Evolutionary conservation across 2,329 filamentous ascomycete species (phyloP).

Genomic region (Talaromyces sp.): DNA sequence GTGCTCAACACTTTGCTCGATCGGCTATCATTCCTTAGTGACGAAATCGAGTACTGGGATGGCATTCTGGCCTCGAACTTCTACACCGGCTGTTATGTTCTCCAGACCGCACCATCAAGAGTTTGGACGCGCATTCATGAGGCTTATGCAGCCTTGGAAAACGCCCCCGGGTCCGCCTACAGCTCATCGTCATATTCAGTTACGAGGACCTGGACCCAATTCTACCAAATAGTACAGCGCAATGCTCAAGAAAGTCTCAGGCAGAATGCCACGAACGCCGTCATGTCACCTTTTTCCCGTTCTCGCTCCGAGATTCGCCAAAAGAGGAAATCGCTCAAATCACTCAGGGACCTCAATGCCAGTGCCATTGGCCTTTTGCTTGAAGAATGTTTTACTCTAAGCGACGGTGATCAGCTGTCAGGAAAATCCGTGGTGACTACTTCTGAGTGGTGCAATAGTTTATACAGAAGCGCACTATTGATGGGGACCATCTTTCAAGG

Average conservation of each 20-base stretch:
- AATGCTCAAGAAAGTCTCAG: conserved; percentile 2
- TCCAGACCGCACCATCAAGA: conserved; percentile 6
- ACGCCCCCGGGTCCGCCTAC: not conserved
- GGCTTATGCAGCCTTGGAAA: not conserved
- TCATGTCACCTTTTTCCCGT: conserved; percentile 7
- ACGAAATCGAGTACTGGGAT: conserved; percentile 11
- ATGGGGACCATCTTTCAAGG: conserved; percentile 5
- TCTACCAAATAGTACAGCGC: conserved; percentile 8
- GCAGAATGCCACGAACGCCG: conserved; percentile 1
- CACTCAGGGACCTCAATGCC: conserved; percentile 4
- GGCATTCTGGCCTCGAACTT: conserved; percentile 5
- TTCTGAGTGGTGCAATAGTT: conserved; percentile 1
- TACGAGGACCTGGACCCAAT: conserved; percentile 2
- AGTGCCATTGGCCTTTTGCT: conserved; percentile 10
- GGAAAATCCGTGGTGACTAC: not conserved
- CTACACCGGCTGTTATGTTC: conserved; percentile 6
- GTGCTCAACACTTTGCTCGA: conserved; percentile 2
- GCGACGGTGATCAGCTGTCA: not conserved
- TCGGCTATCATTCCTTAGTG: conserved; percentile 2
- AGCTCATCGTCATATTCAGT: not conserved
- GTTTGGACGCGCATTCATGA: not conserved
- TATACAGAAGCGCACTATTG: conserved; percentile 5
- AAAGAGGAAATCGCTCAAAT: conserved; percentile 1
- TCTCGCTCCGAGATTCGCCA: conserved; percentile 1
- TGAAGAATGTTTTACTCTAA: conserved; percentile 9